Conservation (phyloP, 345 rosid species). For the Streptanthus diversifolius region DNA sequence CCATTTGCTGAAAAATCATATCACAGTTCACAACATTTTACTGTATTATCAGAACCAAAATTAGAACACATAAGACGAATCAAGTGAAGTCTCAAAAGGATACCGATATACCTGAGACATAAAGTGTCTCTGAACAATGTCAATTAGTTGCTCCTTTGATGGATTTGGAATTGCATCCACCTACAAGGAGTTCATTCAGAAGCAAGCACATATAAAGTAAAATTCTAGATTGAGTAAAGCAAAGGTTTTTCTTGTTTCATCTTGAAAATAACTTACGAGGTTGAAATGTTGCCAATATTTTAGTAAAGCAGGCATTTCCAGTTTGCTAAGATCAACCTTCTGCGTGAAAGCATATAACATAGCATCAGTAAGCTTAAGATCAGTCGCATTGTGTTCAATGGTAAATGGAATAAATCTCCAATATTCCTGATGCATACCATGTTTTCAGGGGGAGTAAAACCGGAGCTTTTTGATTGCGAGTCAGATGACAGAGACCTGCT, state of each 20-base stretch:
- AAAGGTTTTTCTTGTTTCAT: not conserved
- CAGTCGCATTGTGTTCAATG: not conserved
- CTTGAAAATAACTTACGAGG: slow-evolving; percentile 54
- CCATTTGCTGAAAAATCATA: slow-evolving; percentile 64
- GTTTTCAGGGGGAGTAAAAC: slow-evolving; percentile 58
- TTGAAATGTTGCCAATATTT: slow-evolving; percentile 90
- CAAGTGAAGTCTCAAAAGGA: not conserved
- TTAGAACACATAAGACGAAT: not conserved
- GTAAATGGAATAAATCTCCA: not conserved
- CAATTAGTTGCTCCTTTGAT: slow-evolving; percentile 79
- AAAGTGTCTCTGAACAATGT: slow-evolving; percentile 84
- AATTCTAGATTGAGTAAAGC: not conserved
- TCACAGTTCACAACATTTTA: slow-evolving; percentile 1
- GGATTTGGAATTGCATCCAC: slow-evolving; percentile 86
- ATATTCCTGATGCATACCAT: slow-evolving; percentile 33
- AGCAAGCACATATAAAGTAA: not conserved
- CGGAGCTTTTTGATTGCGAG: slow-evolving; percentile 59
- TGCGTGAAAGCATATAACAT: slow-evolving; percentile 21
- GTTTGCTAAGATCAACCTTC: slow-evolving; percentile 89
- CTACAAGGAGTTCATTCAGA: slow-evolving; percentile 33
- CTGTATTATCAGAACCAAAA: not conserved
- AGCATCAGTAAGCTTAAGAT: not conserved
- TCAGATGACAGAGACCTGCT: slow-evolving; percentile 65
- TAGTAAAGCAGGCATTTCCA: slow-evolving; percentile 84
- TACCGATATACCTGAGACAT: slow-evolving; percentile 74